Conservation (phyloP, 208 protist species). For the Crithidia brevicula region DNA sequence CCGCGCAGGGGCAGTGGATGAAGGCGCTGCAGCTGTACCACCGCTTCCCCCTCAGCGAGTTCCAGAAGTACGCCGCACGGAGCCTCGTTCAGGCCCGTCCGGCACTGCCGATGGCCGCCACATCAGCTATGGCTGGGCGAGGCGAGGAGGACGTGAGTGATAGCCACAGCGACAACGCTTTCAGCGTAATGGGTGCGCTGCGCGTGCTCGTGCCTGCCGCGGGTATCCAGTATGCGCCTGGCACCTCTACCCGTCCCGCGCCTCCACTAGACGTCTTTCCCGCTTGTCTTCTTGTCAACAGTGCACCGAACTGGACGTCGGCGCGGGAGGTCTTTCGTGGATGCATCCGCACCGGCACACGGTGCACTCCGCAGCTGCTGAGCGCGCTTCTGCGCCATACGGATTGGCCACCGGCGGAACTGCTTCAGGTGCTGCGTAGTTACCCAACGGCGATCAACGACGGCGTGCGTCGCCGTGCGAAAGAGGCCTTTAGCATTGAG, state of each 20-base stretch:
- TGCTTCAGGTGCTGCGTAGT: slow-evolving; percentile 40
- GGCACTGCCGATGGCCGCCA: neutral
- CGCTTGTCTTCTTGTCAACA: slow-evolving; percentile 29
- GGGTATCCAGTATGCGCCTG: slow-evolving; percentile 10
- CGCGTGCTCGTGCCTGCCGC: slow-evolving; percentile 19
- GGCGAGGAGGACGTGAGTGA: neutral
- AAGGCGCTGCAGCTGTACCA: slow-evolving; percentile 55
- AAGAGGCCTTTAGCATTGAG: slow-evolving; percentile 27
- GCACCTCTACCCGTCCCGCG: slow-evolving; percentile 8
- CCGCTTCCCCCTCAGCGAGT: slow-evolving; percentile 53
- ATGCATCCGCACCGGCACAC: slow-evolving; percentile 50
- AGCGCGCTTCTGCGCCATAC: slow-evolving; percentile 54
- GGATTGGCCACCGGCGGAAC: slow-evolving; percentile 27
- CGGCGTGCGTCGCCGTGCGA: slow-evolving; percentile 45
- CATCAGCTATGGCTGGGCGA: neutral
- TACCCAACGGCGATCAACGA: slow-evolving; percentile 55
- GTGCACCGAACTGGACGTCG: slow-evolving; percentile 27
- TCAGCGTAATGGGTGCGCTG: slow-evolving; percentile 6
- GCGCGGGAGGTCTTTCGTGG: slow-evolving; percentile 51
- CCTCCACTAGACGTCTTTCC: slow-evolving; percentile 31
- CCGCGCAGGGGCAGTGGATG: slow-evolving; percentile 48
- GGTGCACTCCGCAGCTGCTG: slow-evolving; percentile 67
- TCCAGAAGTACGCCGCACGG: slow-evolving; percentile 53
- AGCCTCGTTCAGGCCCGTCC: slow-evolving; percentile 35
- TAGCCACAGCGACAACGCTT: neutral